Evolutionary conservation across 306 rosid species (phyloP).

Genomic region (Vigna radiata): DNA sequence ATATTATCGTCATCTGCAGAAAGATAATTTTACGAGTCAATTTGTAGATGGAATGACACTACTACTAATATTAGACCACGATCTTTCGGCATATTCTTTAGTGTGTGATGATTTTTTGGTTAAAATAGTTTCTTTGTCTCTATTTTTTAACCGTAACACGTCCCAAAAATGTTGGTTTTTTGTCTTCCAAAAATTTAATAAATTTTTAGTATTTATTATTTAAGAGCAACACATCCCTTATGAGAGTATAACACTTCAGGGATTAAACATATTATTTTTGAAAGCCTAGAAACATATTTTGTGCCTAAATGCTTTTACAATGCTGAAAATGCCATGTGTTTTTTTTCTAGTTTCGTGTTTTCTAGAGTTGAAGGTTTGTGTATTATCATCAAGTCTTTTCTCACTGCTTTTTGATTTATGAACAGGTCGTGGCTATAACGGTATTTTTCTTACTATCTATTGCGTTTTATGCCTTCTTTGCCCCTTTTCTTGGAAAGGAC

Average conservation of each 20-base stretch:
- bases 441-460: conserved; percentile 78
- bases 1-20: conserved; percentile 12
- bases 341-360: conserved; percentile 1
- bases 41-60: neutral
- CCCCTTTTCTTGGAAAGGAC: conserved; percentile 71
- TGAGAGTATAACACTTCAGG: neutral
- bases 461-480: conserved; percentile 83
- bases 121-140: neutral
- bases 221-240: neutral
- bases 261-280: neutral
- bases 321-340: neutral
- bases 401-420: conserved; percentile 42
- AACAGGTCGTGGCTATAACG: conserved; percentile 84
- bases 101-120: neutral
- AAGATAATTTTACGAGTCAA: conserved; percentile 4
- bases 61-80: neutral
- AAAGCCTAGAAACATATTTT: neutral
- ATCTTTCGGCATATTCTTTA: conserved; percentile 22
- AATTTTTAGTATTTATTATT: neutral
- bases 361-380: conserved; percentile 23
- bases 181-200: too few species aligned
- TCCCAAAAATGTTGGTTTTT: neutral
- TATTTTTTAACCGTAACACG: neutral
- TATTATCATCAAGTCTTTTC: conserved; percentile 19
- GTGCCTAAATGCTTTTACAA: neutral